phyloP scores from a whole-genome alignment of 2,329 filamentous ascomycete genomes.

The Raffaelea albimanens region DNA sequence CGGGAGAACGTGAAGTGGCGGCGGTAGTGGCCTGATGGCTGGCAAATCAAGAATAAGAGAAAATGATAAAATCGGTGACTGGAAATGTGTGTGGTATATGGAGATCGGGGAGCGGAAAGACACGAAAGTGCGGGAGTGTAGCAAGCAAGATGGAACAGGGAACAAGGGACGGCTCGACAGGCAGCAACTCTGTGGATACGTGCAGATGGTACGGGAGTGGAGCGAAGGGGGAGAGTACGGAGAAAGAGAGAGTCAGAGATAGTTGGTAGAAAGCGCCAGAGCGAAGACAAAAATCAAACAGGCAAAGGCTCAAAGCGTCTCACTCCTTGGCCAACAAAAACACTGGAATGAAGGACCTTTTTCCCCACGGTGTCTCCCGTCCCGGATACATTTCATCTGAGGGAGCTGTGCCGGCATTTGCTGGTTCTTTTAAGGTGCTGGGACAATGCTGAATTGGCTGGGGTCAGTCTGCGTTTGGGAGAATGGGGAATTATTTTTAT shows the following conservation, averaged over 20 bases:
- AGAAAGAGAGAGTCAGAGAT: no score
- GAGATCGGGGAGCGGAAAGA: neutral
- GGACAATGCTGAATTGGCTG: neutral
- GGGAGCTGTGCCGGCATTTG: slow-evolving; percentile 6
- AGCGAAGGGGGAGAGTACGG: no score
- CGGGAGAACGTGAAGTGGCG: neutral
- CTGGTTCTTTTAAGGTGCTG: neutral
- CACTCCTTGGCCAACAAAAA: slow-evolving; percentile 2
- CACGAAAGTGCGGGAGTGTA: neutral
- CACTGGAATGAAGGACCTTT: slow-evolving; percentile 8
- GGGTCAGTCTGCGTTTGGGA: neutral
- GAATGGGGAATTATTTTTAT: no score
- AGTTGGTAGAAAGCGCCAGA: no score
- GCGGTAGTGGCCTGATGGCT: slow-evolving; percentile 4
- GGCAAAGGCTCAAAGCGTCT: neutral
- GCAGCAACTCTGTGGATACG: no score
- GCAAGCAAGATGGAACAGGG: neutral
- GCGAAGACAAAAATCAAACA: neutral
- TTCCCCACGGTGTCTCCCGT: slow-evolving; percentile 8
- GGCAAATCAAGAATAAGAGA: neutral
- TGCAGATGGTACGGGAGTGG: no score
- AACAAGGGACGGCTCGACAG: no score
- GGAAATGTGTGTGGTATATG: neutral
- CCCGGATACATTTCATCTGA: slow-evolving; percentile 5
- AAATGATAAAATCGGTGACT: neutral